Evolutionary conservation across 2,329 filamentous ascomycete species (phyloP).

Genomic region (Cercospora nicotianae): DNA sequence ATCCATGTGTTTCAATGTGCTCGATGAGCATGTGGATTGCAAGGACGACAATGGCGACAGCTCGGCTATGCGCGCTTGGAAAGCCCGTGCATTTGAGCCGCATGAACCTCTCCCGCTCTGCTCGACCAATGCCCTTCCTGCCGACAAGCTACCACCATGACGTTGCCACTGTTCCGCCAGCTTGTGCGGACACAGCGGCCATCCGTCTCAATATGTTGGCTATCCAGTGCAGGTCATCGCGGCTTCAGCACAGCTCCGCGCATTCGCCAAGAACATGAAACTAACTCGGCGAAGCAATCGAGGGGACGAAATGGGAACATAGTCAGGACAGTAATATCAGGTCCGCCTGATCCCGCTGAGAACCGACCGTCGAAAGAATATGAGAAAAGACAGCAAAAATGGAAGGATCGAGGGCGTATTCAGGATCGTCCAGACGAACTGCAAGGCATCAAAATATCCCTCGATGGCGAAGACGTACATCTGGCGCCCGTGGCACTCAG

Average conservation of each 20-base stretch:
- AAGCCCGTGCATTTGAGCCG: not conserved
- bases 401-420: not conserved
- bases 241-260: not conserved
- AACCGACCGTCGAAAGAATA: not conserved
- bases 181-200: not conserved
- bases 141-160: slow-evolving; percentile 4
- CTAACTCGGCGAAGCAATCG: not conserved
- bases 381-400: not conserved
- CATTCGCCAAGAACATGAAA: not conserved
- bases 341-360: not conserved
- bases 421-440: not conserved
- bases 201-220: not conserved
- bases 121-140: not conserved
- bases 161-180: slow-evolving; percentile 8
- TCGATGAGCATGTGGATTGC: not conserved
- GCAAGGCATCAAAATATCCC: not conserved
- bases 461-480: slow-evolving; percentile 3
- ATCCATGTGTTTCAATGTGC: slow-evolving; percentile 52
- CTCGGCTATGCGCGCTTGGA: not conserved
- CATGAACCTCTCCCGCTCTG: not conserved
- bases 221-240: not conserved
- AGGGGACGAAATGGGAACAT: not conserved
- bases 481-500: slow-evolving; percentile 47
- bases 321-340: not conserved
- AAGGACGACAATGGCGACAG: not conserved